Conservation (phyloP, 768 basidiomycete genomes). For the Clavaria fumosa region DNA sequence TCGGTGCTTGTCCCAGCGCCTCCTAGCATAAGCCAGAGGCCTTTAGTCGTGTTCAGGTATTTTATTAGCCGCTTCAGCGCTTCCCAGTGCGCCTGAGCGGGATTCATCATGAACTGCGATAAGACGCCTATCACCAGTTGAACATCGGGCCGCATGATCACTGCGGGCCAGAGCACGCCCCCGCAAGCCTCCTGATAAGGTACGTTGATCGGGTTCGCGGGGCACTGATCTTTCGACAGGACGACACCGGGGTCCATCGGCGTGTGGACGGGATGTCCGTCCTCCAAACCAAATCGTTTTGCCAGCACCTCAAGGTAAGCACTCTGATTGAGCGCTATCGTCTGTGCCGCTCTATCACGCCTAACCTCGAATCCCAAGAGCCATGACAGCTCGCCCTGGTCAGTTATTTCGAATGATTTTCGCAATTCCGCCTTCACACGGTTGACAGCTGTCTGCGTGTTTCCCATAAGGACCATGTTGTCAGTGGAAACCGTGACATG, state of each 20-base stretch:
- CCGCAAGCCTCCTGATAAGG: constrained; percentile 18
- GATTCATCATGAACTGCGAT: constrained; percentile 14
- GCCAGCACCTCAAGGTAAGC: constrained; percentile 18
- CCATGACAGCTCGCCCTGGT: constrained; percentile 18
- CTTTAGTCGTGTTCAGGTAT: too few relatives aligned
- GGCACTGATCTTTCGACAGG: constrained; percentile 11
- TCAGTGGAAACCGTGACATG: constrained; percentile 13
- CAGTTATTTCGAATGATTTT: constrained; percentile 14
- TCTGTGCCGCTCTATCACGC: constrained; percentile 8
- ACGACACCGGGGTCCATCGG: constrained; percentile 13
- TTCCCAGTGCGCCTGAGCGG: constrained; percentile 2
- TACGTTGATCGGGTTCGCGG: constrained; percentile 12
- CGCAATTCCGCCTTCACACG: constrained; percentile 11
- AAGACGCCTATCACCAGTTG: constrained; percentile 14
- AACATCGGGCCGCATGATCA: constrained; percentile 21
- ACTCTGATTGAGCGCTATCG: constrained; percentile 14
- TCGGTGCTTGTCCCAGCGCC: too few relatives aligned
- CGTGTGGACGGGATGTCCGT: constrained; percentile 14
- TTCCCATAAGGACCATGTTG: constrained; percentile 13
- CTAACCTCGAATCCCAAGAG: constrained; percentile 17
- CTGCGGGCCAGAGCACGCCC: constrained; percentile 18
- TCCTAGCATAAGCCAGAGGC: too few relatives aligned
- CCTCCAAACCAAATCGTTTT: constrained; percentile 13
- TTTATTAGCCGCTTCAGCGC: too few relatives aligned
- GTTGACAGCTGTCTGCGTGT: constrained; percentile 6